Evolutionary conservation across 768 basidiomycete genomes (phyloP).

Genomic region (Pleurotus cornucopiae): DNA sequence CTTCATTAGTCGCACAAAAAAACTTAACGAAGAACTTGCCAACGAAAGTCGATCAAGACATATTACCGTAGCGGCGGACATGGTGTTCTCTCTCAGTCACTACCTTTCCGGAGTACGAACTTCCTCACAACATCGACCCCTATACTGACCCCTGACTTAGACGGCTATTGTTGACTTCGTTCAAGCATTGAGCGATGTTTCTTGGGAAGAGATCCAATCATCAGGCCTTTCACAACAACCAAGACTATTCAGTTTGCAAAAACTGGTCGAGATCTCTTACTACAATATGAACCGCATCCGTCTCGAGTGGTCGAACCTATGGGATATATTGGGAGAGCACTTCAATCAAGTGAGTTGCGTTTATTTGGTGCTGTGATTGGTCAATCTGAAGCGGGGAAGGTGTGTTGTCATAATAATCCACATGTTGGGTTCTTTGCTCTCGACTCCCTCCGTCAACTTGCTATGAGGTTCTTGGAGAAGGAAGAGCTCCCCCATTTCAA

Average conservation of each 20-base stretch:
- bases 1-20: slow-evolving; percentile 41
- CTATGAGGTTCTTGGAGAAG: slow-evolving; percentile 98
- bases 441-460: slow-evolving; percentile 92
- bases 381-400: slow-evolving; percentile 42
- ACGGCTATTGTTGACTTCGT: slow-evolving; percentile 98
- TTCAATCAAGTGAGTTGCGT: slow-evolving; percentile 80
- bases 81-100: slow-evolving; percentile 97
- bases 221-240: slow-evolving; percentile 94
- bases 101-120: slow-evolving; percentile 87
- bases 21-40: slow-evolving; percentile 87
- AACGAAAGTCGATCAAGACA: slow-evolving; percentile 97
- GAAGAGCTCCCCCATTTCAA: slow-evolving; percentile 98
- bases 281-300: slow-evolving; percentile 99
- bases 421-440: slow-evolving; percentile 96
- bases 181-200: slow-evolving; percentile 91
- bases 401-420: slow-evolving; percentile 97
- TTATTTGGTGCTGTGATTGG: neutral
- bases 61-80: slow-evolving; percentile 97
- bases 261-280: slow-evolving; percentile 97
- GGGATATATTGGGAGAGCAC: slow-evolving; percentile 97
- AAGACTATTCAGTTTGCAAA: slow-evolving; percentile 93
- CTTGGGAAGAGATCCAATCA: slow-evolving; percentile 99
- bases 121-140: neutral
- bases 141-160: slow-evolving; percentile 33
- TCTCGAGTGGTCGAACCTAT: slow-evolving; percentile 96